phyloP scores from a whole-genome alignment of 805 yeast species.

The Kodamaea neixiangensis region DNA sequence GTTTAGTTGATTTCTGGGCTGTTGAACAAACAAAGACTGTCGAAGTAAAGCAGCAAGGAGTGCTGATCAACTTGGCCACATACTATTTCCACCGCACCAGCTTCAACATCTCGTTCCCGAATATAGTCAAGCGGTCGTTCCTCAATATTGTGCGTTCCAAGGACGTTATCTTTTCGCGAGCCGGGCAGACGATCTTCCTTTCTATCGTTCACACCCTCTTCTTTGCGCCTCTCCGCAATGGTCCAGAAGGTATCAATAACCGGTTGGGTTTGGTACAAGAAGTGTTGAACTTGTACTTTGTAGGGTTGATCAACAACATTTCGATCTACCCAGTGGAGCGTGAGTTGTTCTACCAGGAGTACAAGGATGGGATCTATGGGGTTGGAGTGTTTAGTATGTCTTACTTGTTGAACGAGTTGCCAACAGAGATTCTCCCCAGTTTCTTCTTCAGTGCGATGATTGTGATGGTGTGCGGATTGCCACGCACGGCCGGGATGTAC shows the following conservation, averaged over 20 bases:
- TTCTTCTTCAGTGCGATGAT: constrained; percentile 21
- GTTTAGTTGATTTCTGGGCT: constrained; percentile 32
- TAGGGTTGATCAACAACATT: constrained; percentile 28
- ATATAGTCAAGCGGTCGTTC: constrained; percentile 21
- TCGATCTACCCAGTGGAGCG: constrained; percentile 26
- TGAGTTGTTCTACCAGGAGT: constrained; percentile 29
- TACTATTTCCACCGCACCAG: constrained; percentile 7
- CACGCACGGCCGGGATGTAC: constrained; percentile 25
- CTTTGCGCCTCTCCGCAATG: constrained; percentile 24
- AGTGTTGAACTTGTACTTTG: constrained; percentile 24
- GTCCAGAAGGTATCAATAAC: constrained; percentile 23
- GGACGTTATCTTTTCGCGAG: constrained; percentile 23
- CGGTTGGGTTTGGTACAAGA: constrained; percentile 28
- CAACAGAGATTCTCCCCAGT: constrained; percentile 25
- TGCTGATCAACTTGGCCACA: neutral
- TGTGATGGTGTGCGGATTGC: constrained; percentile 26
- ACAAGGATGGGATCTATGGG: constrained; percentile 26
- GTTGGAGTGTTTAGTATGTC: constrained; percentile 22
- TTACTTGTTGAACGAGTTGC: constrained; percentile 26
- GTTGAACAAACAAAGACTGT: neutral
- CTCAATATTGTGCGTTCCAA: constrained; percentile 21
- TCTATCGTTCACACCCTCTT: constrained; percentile 24
- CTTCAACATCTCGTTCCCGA: constrained; percentile 12
- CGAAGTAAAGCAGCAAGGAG: neutral
- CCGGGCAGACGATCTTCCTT: constrained; percentile 20